phyloP scores from a whole-genome alignment of 192 early-diverging fungal species.

The Coemansia sp. region DNA sequence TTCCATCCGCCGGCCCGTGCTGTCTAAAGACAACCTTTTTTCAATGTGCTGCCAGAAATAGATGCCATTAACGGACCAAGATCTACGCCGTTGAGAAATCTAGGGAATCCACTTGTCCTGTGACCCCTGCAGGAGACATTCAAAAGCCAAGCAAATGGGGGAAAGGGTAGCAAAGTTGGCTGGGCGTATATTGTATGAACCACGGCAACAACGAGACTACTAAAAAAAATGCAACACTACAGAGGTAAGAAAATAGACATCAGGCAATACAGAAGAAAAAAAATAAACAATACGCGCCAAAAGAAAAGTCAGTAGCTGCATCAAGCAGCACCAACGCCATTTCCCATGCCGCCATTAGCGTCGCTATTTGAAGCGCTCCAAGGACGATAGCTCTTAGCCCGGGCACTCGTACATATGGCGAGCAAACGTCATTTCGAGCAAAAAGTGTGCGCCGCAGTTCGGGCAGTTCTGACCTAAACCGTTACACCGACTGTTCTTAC shows the following conservation, averaged over 20 bases:
- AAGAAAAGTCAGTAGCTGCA: background rate
- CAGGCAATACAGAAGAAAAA: slow-evolving; percentile 1
- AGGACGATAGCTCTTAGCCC: background rate
- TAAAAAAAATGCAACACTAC: background rate
- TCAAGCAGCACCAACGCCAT: background rate
- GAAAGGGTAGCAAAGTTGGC: background rate
- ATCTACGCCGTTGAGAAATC: background rate
- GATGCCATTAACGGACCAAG: background rate
- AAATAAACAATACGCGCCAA: slow-evolving; percentile 1
- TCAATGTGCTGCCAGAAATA: background rate
- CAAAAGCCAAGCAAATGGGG: background rate
- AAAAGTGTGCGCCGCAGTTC: slow-evolving; percentile 50
- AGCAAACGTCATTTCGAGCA: slow-evolving; percentile 52
- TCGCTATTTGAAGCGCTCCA: background rate
- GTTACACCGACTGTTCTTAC: slow-evolving; percentile 45
- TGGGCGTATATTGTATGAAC: background rate
- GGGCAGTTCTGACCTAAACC: slow-evolving; percentile 47
- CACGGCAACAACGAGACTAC: background rate
- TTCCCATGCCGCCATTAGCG: background rate
- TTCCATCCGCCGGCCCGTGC: background rate
- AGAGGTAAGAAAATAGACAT: background rate
- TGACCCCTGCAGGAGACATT: background rate
- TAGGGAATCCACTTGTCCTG: background rate
- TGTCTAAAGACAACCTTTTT: background rate
- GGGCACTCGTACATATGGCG: slow-evolving; percentile 51